Conservation (phyloP, 2,329 filamentous ascomycete species). For the Lachnellula hyalina region DNA sequence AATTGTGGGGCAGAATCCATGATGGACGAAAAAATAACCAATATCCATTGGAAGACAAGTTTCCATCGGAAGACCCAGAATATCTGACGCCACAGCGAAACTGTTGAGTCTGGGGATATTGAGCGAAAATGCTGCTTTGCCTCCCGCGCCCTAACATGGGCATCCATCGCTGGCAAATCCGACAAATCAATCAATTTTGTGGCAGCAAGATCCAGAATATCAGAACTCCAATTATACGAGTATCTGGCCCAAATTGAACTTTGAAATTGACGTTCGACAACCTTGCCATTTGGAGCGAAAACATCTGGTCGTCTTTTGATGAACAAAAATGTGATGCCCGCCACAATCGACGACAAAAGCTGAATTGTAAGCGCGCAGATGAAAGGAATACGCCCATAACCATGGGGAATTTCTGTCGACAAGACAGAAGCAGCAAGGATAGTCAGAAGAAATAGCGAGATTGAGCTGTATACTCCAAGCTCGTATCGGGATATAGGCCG, state of each 20-base stretch:
- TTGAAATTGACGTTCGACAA: conserved; percentile 53
- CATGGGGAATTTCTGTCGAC: too few species aligned
- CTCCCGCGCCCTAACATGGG: conserved; percentile 45
- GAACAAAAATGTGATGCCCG: conserved; percentile 10
- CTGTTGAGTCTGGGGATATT: conserved; percentile 36
- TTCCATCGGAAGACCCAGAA: conserved; percentile 47
- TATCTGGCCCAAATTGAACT: conserved; percentile 54
- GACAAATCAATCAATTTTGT: conserved; percentile 55
- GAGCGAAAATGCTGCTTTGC: conserved; percentile 45
- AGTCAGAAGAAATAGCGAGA: too few species aligned
- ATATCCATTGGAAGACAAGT: neutral
- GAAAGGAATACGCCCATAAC: too few species aligned
- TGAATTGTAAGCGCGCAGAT: too few species aligned
- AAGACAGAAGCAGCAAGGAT: too few species aligned
- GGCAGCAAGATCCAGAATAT: conserved; percentile 48
- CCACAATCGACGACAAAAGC: neutral
- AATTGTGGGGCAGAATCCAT: conserved; percentile 16
- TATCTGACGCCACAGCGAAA: conserved; percentile 53
- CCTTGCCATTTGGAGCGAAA: conserved; percentile 43
- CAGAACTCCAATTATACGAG: conserved; percentile 58
- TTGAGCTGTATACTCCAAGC: too few species aligned
- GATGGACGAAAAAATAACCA: conserved; percentile 11
- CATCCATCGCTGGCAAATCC: conserved; percentile 50
- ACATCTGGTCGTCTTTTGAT: conserved; percentile 64
- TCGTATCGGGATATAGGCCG: too few species aligned